These are phyloP conservation scores for Graphilbum fragrans DNA, from an alignment of 2,329 filamentous ascomycete species.

Conservation along the genomic window DNA sequence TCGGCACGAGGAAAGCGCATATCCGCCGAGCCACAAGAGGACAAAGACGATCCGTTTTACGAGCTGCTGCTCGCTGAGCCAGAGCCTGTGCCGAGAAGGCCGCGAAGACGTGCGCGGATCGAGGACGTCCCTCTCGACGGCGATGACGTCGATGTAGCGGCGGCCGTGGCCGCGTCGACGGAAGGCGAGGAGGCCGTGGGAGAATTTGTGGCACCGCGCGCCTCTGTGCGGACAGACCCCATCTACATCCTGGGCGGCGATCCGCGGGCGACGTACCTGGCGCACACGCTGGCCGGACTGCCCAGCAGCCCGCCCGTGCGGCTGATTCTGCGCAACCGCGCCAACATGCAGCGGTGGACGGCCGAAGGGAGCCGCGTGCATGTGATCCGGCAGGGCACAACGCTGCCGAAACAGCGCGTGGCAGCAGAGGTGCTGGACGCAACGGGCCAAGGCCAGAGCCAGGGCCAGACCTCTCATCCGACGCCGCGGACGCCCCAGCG, in stretches of 20 bases:
- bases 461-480: no score
- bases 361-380: constrained; percentile 9
- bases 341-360: constrained; percentile 15
- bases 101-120: no score
- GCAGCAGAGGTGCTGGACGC: constrained; percentile 13
- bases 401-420: constrained; percentile 6
- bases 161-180: neutral
- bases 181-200: neutral
- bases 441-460: no score
- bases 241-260: constrained; percentile 17
- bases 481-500: no score
- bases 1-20: no score
- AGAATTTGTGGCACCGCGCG: no score
- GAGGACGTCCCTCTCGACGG: neutral
- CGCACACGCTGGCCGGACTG: constrained; percentile 17
- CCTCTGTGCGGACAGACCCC: constrained; percentile 9
- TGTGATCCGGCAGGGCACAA: constrained; percentile 1
- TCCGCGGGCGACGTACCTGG: constrained; percentile 16
- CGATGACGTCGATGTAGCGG: neutral
- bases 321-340: constrained; percentile 14
- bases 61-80: no score
- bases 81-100: no score
- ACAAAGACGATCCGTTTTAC: no score
- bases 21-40: no score
- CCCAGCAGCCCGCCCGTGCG: constrained; percentile 16